Evolutionary conservation across 2,329 filamentous ascomycete species (phyloP), one percentile per base, ranked within the genome.

Genomic region (Taxawa tesnikishii): DNA sequence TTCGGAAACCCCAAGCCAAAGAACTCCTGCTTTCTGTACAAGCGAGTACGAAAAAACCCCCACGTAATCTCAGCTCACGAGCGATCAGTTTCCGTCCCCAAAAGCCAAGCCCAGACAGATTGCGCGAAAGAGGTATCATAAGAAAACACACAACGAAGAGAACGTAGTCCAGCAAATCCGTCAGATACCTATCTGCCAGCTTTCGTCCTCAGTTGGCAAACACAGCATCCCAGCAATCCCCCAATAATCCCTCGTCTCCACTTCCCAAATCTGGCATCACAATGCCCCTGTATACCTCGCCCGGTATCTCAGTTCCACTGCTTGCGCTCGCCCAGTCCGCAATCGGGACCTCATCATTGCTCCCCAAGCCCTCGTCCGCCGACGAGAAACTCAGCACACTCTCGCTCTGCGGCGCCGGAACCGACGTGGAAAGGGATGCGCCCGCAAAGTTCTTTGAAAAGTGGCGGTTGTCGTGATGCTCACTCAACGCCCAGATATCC

Each of bases 371-470:
- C 3, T 23, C 19, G n/a, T 23, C 19, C 8, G 19, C 19, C 19
- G 19, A 23, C 19, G 19, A 23, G 19, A 23, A 23, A 49, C 70
- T 73, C 17, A 73, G 51, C 3, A 73, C 67, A 38, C 70, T 74
- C 41, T 68, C 68, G 17, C 67, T 49, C 31, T 46, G 53, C 10
- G 57, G 42, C 32, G 52, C 51, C 17, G 14, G 27, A 25, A 17
- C 26, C 31, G 28, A 37, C 25, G 14, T 16, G 29, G 28, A 23
- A 29, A 29, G 19, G 19, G 8, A n/a, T n/a, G n/a, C n/a, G n/a
- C n/a, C n/a, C n/a, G n/a, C n/a, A n/a, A n/a, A n/a, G n/a, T n/a
- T n/a, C n/a, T n/a, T n/a, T n/a, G n/a, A n/a, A n/a, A n/a, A n/a
- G n/a, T n/a, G n/a, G n/a, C n/a, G n/a, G n/a, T n/a, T n/a, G n/a